Conservation (phyloP, 78 protist genomes). For the Isochrysis galbana region DNA sequence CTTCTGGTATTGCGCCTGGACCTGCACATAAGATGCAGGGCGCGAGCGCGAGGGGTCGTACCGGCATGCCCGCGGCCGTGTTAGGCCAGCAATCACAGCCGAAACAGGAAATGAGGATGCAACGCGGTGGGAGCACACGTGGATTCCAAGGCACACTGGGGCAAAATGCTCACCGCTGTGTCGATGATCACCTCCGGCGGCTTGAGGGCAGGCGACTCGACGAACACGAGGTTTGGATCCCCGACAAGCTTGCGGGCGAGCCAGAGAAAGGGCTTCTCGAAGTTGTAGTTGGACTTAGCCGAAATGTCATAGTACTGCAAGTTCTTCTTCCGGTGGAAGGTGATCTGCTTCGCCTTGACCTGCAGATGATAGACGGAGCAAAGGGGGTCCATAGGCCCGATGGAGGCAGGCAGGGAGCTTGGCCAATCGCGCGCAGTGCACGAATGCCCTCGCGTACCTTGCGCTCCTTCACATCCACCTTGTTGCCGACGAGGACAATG, state of each 20-base stretch:
- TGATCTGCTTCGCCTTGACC: slow-evolving; percentile 93
- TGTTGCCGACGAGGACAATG: slow-evolving; percentile 98
- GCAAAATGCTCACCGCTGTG: too few species aligned
- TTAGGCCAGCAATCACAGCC: too few species aligned
- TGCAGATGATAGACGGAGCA: too few species aligned
- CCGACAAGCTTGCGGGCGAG: slow-evolving; percentile 88
- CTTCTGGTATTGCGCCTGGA: slow-evolving; percentile 49
- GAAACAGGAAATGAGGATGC: too few species aligned
- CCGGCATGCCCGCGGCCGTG: too few species aligned
- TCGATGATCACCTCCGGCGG: slow-evolving; percentile 75
- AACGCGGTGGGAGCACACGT: too few species aligned
- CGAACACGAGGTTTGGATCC: slow-evolving; percentile 74
- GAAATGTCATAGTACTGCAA: slow-evolving; percentile 96
- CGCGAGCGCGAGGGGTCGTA: too few species aligned
- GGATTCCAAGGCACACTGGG: too few species aligned
- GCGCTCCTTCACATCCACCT: slow-evolving; percentile 97
- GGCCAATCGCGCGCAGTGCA: not conserved
- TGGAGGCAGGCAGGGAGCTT: too few species aligned
- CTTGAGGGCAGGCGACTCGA: slow-evolving; percentile 71
- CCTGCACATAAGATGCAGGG: not conserved
- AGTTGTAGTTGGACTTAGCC: slow-evolving; percentile 98
- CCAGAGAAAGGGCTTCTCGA: slow-evolving; percentile 99
- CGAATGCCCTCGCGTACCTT: slow-evolving; percentile 24
- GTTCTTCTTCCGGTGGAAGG: slow-evolving; percentile 97
- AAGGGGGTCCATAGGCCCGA: too few species aligned